A percentile compares a stretch with the other conserved stretches of the same genome.
These are phyloP conservation scores for Zymoseptoria brevis DNA, from an alignment of 2,329 filamentous ascomycete species.

Conservation along the genomic window DNA sequence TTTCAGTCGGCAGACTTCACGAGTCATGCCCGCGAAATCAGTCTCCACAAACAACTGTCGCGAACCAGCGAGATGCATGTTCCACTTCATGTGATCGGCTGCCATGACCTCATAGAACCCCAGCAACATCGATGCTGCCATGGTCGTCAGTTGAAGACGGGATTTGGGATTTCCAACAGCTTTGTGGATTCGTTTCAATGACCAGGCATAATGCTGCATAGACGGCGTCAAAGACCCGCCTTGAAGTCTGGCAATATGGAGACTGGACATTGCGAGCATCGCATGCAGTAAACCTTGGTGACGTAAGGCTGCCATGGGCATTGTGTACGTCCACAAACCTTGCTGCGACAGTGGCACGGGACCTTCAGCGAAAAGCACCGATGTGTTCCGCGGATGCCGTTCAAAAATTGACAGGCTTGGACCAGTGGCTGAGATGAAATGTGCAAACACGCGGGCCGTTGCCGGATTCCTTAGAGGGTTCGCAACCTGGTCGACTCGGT, in stretches of 20 bases:
- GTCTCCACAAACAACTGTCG: constrained; percentile 76
- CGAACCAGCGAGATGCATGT: constrained; percentile 79
- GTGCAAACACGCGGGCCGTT: constrained; percentile 76
- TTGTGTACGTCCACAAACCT: constrained; percentile 60
- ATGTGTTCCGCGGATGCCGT: constrained; percentile 66
- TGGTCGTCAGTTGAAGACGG: constrained; percentile 66
- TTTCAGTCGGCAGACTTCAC: constrained; percentile 60
- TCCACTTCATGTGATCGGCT: constrained; percentile 93
- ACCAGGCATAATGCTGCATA: constrained; percentile 84
- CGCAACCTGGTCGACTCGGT: constrained; percentile 40
- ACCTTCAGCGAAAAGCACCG: constrained; percentile 55
- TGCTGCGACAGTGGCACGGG: constrained; percentile 56
- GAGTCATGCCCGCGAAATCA: constrained; percentile 65
- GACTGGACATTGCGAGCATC: constrained; percentile 75
- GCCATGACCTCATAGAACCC: constrained; percentile 93
- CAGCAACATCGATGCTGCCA: constrained; percentile 80
- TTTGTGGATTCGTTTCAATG: constrained; percentile 67
- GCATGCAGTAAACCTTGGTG: constrained; percentile 84
- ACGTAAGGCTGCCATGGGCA: constrained; percentile 74
- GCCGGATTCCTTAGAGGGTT: constrained; percentile 69
- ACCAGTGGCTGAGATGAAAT: constrained; percentile 84
- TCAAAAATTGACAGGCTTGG: constrained; percentile 83
- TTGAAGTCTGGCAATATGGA: constrained; percentile 82
- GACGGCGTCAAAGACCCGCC: constrained; percentile 67
- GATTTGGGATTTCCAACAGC: constrained; percentile 62